phyloP scores from a whole-genome alignment of 2,329 filamentous ascomycete genomes.

The Sordariomycetes sp. region DNA sequence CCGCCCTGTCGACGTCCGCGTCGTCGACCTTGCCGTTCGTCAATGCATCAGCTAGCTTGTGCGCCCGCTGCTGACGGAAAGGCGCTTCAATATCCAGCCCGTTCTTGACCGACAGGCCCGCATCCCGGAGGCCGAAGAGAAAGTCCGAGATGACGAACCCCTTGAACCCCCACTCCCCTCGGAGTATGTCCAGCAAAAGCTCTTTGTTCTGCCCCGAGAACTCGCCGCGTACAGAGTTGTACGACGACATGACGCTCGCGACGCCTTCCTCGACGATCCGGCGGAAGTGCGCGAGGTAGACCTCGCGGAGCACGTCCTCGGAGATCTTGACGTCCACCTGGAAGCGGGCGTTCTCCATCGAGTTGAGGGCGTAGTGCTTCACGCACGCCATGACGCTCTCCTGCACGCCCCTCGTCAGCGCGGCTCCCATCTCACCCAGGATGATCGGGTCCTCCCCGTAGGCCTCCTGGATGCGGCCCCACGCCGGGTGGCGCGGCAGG shows the following conservation, averaged over 20 bases:
- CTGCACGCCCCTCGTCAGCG: slow-evolving; percentile 10
- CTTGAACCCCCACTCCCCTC: slow-evolving; percentile 10
- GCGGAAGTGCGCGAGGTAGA: slow-evolving; percentile 11
- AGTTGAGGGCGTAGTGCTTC: slow-evolving; percentile 13
- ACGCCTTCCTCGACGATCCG: slow-evolving; percentile 10
- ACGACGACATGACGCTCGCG: slow-evolving; percentile 10
- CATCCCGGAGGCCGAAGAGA: slow-evolving; percentile 11
- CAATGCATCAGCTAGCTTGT: slow-evolving; percentile 4
- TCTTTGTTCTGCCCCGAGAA: slow-evolving; percentile 11
- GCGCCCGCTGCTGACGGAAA: slow-evolving; percentile 7
- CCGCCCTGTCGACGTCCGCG: not conserved
- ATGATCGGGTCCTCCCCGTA: slow-evolving; percentile 13
- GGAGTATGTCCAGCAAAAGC: slow-evolving; percentile 9
- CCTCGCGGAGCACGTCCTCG: slow-evolving; percentile 10
- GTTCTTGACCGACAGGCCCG: slow-evolving; percentile 8
- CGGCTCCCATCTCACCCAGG: slow-evolving; percentile 11
- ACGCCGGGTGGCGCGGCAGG: slow-evolving; percentile 13
- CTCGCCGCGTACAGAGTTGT: slow-evolving; percentile 11
- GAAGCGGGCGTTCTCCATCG: slow-evolving; percentile 13
- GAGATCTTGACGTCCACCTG: slow-evolving; percentile 11
- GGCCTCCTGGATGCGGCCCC: slow-evolving; percentile 13
- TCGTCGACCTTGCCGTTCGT: not conserved
- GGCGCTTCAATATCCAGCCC: slow-evolving; percentile 13
- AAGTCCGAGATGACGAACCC: slow-evolving; percentile 11
- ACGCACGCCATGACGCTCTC: slow-evolving; percentile 13